A percentile compares a stretch with the other conserved stretches of the same genome.
Conservation (phyloP, 2,329 filamentous ascomycete genomes). For the Colletotrichum nymphaeae region DNA sequence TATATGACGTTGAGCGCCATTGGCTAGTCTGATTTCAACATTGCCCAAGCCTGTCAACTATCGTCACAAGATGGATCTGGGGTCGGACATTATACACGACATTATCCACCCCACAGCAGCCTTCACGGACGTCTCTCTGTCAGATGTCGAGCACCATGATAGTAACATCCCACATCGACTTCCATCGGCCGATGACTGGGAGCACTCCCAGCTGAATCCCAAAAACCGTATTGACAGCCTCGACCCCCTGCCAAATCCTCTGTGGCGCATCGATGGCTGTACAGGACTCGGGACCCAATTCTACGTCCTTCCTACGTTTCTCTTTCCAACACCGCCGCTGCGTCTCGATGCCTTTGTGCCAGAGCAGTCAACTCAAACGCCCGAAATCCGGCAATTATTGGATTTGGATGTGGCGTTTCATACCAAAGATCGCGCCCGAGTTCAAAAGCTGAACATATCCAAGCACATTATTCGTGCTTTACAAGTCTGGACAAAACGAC, state of each 20-base stretch:
- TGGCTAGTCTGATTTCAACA: constrained; percentile 5
- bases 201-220: constrained; percentile 64
- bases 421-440: constrained; percentile 60
- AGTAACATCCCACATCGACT: neutral
- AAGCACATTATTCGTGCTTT: constrained; percentile 66
- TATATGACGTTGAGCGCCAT: constrained; percentile 15
- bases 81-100: constrained; percentile 62
- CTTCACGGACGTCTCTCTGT: constrained; percentile 44
- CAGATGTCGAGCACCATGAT: neutral
- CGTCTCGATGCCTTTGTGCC: constrained; percentile 70
- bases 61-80: constrained; percentile 62
- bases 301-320: constrained; percentile 66
- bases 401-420: constrained; percentile 65
- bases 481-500: constrained; percentile 58
- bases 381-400: constrained; percentile 57
- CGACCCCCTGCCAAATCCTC: constrained; percentile 51
- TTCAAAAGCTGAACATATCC: constrained; percentile 62
- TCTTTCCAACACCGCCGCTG: constrained; percentile 57
- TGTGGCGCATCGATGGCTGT: constrained; percentile 71
- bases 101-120: constrained; percentile 70
- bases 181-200: constrained; percentile 50
- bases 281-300: constrained; percentile 68
- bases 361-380: constrained; percentile 56
- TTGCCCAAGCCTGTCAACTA: constrained; percentile 31
- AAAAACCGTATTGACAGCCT: constrained; percentile 71